Evolutionary conservation across 768 basidiomycete genomes (phyloP), one percentile per base, ranked within the genome.

Genomic region (Galerina sulciceps): DNA sequence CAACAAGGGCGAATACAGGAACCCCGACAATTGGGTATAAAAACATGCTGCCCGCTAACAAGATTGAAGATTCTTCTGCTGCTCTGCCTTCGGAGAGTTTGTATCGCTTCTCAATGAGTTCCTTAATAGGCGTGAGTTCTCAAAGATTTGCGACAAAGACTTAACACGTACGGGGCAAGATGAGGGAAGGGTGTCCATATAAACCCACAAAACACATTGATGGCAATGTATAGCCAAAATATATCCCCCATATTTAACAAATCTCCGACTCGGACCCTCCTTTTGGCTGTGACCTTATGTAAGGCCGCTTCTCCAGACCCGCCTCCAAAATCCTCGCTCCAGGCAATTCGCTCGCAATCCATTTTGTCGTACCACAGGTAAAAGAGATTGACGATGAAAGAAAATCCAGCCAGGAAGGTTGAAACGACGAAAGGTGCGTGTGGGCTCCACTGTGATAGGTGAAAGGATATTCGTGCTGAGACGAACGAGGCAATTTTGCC

Each of bases 141-240:
- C 9, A 18, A 35, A 17, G 14, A 17, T n/a, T 22, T 31, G 5
- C 2, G n/a, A 1, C 5, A 11, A 6, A n/a, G n/a, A 22, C 34
- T 3, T 37, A 15, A 2, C 14, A 55, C 59, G 55, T n/a, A 60
- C 59, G 59, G 59, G n/a, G 59, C 59, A 41, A 60, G 53, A 45
- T 42, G 59, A 18, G 53, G 53, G n/a, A 60, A 60, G 6, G 59
- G 59, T 11, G 49, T 55, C 59, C 59, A 60, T 17, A 60, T 60
- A 23, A 60, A 60, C 1, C 59, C 59, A 31, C 59, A 60, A 26
- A 60, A 60, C 3, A 60, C 42, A 37, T 60, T 60, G 37, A 60
- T 55, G n/a, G 41, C 53, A 22, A 60, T 60, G n/a, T 60, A 60
- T 4, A 60, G 35, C 59, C 59, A 60, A 42, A 60, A 60, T 40